These are phyloP conservation scores for Phytophthora tentaculata DNA, from an alignment of 352 stramenopile genomes.

Conservation along the genomic window DNA sequence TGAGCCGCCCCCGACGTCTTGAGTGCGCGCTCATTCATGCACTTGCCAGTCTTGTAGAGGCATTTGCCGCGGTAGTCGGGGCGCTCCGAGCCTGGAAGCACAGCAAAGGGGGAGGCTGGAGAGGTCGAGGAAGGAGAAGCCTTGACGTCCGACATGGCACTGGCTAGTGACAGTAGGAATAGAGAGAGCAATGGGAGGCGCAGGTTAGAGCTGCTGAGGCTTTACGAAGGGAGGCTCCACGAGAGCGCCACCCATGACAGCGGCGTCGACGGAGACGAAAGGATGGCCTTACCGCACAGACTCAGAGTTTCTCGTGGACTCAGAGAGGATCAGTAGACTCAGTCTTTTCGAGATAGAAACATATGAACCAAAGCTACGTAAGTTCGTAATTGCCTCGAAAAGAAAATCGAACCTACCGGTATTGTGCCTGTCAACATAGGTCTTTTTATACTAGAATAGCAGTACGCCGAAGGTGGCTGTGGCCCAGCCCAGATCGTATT, in stretches of 20 bases:
- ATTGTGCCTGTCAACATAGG: too few species aligned
- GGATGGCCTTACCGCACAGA: constrained; percentile 5
- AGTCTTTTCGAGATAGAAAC: background rate
- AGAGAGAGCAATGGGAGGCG: constrained; percentile 1
- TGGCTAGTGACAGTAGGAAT: constrained; percentile 11
- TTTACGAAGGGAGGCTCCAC: constrained; percentile 6
- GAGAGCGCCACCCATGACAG: constrained; percentile 15
- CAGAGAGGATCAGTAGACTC: constrained; percentile 14
- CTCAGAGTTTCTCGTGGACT: constrained; percentile 11
- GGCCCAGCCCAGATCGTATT: too few species aligned
- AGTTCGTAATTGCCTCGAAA: background rate
- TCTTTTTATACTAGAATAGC: too few species aligned
- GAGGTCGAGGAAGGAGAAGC: constrained; percentile 2
- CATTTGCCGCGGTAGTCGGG: constrained; percentile 75
- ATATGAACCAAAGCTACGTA: too few species aligned
- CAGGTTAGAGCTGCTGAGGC: constrained; percentile 21
- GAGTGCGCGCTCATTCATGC: constrained; percentile 83
- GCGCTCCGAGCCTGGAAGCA: constrained; percentile 35
- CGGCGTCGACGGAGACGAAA: background rate
- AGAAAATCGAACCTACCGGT: too few species aligned
- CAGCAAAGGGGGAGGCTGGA: background rate
- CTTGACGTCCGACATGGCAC: constrained; percentile 31
- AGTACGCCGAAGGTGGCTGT: too few species aligned
- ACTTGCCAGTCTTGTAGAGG: constrained; percentile 90
- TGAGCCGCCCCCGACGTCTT: constrained; percentile 84